Percentiles rank a stretch among this genome's conserved stretches.
Evolutionary conservation across 2,329 filamentous ascomycete genomes (phyloP).

Genomic region (Nigrospora osmanthi): DNA sequence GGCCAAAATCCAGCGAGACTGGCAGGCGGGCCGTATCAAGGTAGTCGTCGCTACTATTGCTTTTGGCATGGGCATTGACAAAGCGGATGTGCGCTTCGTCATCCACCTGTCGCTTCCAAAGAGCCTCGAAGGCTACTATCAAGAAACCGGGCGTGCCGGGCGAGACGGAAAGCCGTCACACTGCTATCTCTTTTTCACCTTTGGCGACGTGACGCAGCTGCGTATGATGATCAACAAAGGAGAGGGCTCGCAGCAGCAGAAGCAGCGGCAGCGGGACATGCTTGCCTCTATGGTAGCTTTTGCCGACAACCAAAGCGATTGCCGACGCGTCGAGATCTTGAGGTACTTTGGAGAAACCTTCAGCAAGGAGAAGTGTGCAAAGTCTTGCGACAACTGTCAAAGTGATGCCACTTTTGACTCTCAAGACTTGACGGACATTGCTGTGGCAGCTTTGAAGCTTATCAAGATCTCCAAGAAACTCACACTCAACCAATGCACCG

Average conservation of each 20-base stretch:
- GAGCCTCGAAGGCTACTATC: slow-evolving; percentile 95
- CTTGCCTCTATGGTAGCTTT: slow-evolving; percentile 77
- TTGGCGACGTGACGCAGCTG: slow-evolving; percentile 65
- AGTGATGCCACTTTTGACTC: slow-evolving; percentile 63
- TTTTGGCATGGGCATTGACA: slow-evolving; percentile 99
- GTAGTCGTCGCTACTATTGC: slow-evolving; percentile 97
- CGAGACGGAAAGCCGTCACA: slow-evolving; percentile 81
- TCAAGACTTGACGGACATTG: slow-evolving; percentile 70
- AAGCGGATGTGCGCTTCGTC: slow-evolving; percentile 91
- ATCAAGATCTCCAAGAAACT: slow-evolving; percentile 56
- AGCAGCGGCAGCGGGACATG: slow-evolving; percentile 78
- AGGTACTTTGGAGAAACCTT: slow-evolving; percentile 93
- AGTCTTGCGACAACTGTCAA: slow-evolving; percentile 83
- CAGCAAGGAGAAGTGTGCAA: slow-evolving; percentile 59
- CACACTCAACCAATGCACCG: slow-evolving; percentile 74
- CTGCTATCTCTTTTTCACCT: slow-evolving; percentile 86
- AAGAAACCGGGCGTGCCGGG: slow-evolving; percentile 92
- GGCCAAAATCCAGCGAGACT: slow-evolving; percentile 63
- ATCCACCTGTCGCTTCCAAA: slow-evolving; percentile 91
- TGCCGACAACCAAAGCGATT: slow-evolving; percentile 84
- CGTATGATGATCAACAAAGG: slow-evolving; percentile 78
- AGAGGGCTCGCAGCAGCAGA: slow-evolving; percentile 70
- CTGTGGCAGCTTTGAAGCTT: slow-evolving; percentile 61
- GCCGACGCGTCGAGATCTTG: slow-evolving; percentile 79
- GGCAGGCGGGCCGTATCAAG: slow-evolving; percentile 74